These are phyloP conservation scores for Nitzschia inconspicua DNA, from an alignment of 108 stramenopile genomes.

Conservation along the genomic window DNA sequence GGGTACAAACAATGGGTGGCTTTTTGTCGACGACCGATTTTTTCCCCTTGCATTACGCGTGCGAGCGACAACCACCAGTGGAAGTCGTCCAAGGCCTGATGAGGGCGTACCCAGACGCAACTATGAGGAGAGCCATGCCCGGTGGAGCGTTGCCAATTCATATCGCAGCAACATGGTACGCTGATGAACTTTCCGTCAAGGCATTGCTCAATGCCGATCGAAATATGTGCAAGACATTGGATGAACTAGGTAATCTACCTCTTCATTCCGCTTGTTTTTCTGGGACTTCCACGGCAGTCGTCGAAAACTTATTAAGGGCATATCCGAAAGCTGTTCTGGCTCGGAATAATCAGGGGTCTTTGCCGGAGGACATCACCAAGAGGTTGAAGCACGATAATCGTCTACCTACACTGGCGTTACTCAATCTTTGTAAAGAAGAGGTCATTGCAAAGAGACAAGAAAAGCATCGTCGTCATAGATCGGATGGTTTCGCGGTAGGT, in stretches of 20 bases:
- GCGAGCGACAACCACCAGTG: conserved; percentile 67
- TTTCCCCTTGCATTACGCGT: conserved; percentile 75
- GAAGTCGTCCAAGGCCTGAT: conserved; percentile 61
- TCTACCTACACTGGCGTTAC: conserved; percentile 37
- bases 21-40: conserved; percentile 64
- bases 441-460: conserved; percentile 26
- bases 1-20: conserved; percentile 72
- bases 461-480: conserved; percentile 24
- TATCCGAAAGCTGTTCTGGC: conserved; percentile 68
- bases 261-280: conserved; percentile 83
- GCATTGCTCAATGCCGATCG: conserved; percentile 51
- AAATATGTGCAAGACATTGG: conserved; percentile 44
- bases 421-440: conserved; percentile 21
- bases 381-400: conserved; percentile 72
- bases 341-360: conserved; percentile 72
- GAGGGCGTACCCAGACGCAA: conserved; percentile 51
- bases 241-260: conserved; percentile 77
- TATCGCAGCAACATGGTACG: conserved; percentile 80
- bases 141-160: conserved; percentile 80
- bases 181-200: conserved; percentile 46
- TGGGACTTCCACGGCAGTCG: conserved; percentile 49
- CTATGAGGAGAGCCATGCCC: conserved; percentile 53
- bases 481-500: conserved; percentile 13
- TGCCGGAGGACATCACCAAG: conserved; percentile 69
- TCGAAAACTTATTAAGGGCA: conserved; percentile 48